Base-by-base conservation (phyloP, 352 stramenopile species). In the Pythium brachiatum region DNA sequence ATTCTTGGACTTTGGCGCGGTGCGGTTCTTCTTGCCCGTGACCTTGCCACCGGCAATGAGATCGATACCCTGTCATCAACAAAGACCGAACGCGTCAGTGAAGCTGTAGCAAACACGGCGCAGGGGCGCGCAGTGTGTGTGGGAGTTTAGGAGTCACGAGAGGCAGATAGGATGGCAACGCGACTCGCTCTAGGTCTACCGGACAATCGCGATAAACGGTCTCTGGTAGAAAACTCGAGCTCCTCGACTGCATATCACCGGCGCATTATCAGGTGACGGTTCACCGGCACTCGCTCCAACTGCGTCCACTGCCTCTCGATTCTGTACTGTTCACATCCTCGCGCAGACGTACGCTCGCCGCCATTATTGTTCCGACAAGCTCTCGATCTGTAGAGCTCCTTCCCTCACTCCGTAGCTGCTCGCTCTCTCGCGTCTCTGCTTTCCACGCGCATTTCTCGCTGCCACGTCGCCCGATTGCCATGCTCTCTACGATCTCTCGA, bases 1-100 rank as follows among this genome's bases (percentile, higher is more conserved):
- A 91, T 99, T 99, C 61, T 99, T 89, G 58, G 94, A 99, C 91
- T 99, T 99, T 64, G 97, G 94, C 68, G 95, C 97, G 69, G 86
- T 98, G 65, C 97, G 97, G 78, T 95, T 94, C 83, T 99, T 99
- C 89, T 99, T 98, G 60, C 97, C 97, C 53, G 97, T 88, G 77
- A 97, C 92, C 81, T 98, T 97, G 79, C 97, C 97, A 86, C 97
- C 98, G 72, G 97, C 97, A 82, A 99, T 97, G 73, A 99, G 86
- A 98, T 99, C 97, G 78, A 99, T 99, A 97, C 97, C 97, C 97
- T 96, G 69, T 61, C 8, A 34, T 39, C 32, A 53, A 11, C 44
- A 53, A 53, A 53, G 21, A 26, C 41, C 18, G 41, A 48, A 15
- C 41, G 41, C 20, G 41, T 48, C 41, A 48, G 41, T 48, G n/a